phyloP scores from a whole-genome alignment of 345 rosid genomes.

The Eutrema heterophyllum region DNA sequence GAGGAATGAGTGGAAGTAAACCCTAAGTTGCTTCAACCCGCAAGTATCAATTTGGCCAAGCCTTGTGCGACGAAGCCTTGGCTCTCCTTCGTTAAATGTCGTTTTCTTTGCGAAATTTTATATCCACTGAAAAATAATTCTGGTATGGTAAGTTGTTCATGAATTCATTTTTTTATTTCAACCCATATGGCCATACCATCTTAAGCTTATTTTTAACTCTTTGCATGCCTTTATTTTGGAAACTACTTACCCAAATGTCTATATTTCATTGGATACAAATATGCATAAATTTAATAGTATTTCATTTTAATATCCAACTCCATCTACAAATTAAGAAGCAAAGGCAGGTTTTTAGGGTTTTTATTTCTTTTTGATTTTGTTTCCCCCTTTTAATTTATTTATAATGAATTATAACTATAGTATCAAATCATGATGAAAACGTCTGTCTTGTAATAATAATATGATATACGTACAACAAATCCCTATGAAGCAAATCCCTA shows the following conservation, averaged over 20 bases:
- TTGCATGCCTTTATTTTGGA: background rate
- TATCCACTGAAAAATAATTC: background rate
- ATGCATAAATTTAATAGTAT: background rate
- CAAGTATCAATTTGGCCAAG: background rate
- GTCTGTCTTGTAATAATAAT: background rate
- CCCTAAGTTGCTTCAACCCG: background rate
- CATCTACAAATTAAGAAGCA: background rate
- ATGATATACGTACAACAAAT: background rate
- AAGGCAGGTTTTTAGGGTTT: background rate
- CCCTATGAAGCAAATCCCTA: too few species aligned
- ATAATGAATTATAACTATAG: too few species aligned
- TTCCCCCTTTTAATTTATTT: background rate
- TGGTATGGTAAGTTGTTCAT: background rate
- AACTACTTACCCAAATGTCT: background rate
- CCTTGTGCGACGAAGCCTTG: background rate
- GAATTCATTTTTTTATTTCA: background rate
- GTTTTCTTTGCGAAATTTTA: background rate
- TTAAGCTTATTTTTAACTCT: background rate
- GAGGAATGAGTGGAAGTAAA: background rate
- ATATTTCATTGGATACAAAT: background rate
- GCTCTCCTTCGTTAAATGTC: conserved; percentile 19
- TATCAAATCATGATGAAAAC: background rate
- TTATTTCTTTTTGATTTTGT: background rate
- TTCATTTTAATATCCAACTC: background rate
- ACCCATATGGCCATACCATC: background rate